A percentile compares a stretch with the other conserved stretches of the same genome.
These are phyloP conservation scores for Eleusine coracana DNA, from an alignment of 176 grass and related monocot species.

Conservation along the genomic window DNA sequence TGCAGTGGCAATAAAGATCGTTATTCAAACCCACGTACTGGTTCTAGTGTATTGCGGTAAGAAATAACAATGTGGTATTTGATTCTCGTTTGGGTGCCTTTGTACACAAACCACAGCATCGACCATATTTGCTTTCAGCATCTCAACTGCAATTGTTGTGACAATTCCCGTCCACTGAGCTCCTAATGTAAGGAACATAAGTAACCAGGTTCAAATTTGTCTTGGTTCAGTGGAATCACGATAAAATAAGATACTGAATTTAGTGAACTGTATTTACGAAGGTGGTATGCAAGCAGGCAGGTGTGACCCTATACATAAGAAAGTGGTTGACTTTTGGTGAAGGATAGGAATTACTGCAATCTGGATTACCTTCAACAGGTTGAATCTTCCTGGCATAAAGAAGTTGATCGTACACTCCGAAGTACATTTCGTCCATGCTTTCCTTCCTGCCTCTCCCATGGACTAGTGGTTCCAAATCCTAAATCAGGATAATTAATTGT, in stretches of 20 bases:
- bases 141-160: conserved; percentile 91
- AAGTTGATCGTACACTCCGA: conserved; percentile 80
- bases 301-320: not conserved
- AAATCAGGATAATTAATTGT: not conserved
- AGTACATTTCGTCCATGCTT: conserved; percentile 75
- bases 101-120: conserved; percentile 97
- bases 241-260: not conserved
- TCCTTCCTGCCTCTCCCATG: conserved; percentile 78
- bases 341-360: not conserved
- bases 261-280: not conserved
- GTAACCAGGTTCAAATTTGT: not conserved
- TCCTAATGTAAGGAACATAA: conserved; percentile 44
- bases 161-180: conserved; percentile 95
- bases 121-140: conserved; percentile 88
- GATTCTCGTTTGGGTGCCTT: conserved; percentile 66
- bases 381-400: conserved; percentile 86
- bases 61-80: conserved; percentile 33
- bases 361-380: conserved; percentile 67
- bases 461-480: conserved; percentile 78
- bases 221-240: not conserved
- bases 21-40: conserved; percentile 18
- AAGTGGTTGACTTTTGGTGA: not conserved
- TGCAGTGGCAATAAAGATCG: conserved; percentile 48
- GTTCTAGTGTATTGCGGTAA: conserved; percentile 17
- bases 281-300: not conserved